Evolutionary conservation across 495 filamentous ascomycete genomes (phyloP).

Genomic region (Penicillium fimorum): DNA sequence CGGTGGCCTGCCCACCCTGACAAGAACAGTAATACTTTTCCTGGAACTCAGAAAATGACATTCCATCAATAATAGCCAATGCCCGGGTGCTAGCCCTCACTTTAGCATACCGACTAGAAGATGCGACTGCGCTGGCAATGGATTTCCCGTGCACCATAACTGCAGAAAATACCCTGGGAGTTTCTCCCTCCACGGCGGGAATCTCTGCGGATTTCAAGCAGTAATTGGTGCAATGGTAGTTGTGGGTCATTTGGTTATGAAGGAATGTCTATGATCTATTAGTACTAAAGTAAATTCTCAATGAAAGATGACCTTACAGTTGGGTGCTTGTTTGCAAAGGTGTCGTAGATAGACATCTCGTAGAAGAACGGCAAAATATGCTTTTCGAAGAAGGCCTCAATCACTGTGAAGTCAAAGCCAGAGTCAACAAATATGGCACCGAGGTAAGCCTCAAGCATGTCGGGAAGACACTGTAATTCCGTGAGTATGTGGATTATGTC

Average conservation of each 20-base stretch:
- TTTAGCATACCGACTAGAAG: conserved; percentile 69
- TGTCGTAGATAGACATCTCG: conserved; percentile 87
- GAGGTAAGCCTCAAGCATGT: conserved; percentile 86
- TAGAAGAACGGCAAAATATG: conserved; percentile 76
- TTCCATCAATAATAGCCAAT: conserved; percentile 52
- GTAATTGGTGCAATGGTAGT: conserved; percentile 55
- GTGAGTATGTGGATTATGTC: background rate
- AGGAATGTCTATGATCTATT: conserved; percentile 48
- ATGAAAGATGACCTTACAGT: conserved; percentile 49
- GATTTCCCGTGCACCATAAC: conserved; percentile 74
- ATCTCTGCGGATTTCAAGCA: conserved; percentile 53
- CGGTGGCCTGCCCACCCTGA: conserved; percentile 10
- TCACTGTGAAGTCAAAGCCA: conserved; percentile 67
- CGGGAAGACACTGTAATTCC: conserved; percentile 63
- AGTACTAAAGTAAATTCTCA: background rate
- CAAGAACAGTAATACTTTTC: conserved; percentile 64
- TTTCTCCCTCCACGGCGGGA: conserved; percentile 42
- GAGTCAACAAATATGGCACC: conserved; percentile 93
- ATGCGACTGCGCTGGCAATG: conserved; percentile 59
- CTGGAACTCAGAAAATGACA: conserved; percentile 60
- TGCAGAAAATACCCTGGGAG: conserved; percentile 60
- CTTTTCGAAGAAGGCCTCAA: conserved; percentile 72
- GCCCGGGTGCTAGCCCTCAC: conserved; percentile 69
- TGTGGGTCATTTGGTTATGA: conserved; percentile 46
- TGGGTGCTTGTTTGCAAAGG: conserved; percentile 85